These are phyloP conservation scores for Leccinum disarticulatum DNA, from an alignment of 768 basidiomycete species.

Conservation along the genomic window DNA sequence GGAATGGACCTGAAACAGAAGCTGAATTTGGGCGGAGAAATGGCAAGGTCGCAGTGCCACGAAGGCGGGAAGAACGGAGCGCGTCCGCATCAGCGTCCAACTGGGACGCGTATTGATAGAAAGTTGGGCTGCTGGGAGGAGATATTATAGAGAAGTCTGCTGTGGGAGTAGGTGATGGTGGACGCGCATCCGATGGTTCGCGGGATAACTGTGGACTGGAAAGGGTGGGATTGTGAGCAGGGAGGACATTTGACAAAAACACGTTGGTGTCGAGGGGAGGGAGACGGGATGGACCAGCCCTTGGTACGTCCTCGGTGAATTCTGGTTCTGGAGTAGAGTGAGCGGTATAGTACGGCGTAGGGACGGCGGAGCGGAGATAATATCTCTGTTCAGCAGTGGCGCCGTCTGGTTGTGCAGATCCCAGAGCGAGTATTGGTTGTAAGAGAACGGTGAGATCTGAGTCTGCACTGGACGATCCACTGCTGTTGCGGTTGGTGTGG, in stretches of 20 bases:
- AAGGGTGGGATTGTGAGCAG: constrained; percentile 15
- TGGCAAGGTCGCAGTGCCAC: constrained; percentile 27
- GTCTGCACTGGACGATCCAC: constrained; percentile 17
- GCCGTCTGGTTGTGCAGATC: constrained; percentile 14
- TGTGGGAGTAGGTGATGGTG: constrained; percentile 45
- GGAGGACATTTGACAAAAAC: background rate
- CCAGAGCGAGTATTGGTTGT: constrained; percentile 9
- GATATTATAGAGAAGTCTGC: constrained; percentile 49
- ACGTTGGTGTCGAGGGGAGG: constrained; percentile 24
- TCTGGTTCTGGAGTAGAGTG: constrained; percentile 32
- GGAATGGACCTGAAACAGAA: constrained; percentile 22
- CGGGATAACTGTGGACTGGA: constrained; percentile 25
- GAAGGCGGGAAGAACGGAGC: constrained; percentile 25
- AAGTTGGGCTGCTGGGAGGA: constrained; percentile 38
- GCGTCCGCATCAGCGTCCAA: constrained; percentile 21
- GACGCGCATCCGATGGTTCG: constrained; percentile 25
- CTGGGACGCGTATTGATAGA: constrained; percentile 33
- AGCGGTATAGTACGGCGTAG: constrained; percentile 35
- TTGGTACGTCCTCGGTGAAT: constrained; percentile 13
- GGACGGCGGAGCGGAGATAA: constrained; percentile 20
- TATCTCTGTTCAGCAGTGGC: constrained; percentile 16
- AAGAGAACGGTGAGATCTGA: constrained; percentile 25
- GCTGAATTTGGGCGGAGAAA: constrained; percentile 32
- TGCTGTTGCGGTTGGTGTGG: constrained; percentile 1
- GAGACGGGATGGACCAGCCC: constrained; percentile 30